Percentiles rank a stretch among this genome's conserved stretches.
Evolutionary conservation across 2,329 filamentous ascomycete species (phyloP).

Genomic region (Fusarium graminum): DNA sequence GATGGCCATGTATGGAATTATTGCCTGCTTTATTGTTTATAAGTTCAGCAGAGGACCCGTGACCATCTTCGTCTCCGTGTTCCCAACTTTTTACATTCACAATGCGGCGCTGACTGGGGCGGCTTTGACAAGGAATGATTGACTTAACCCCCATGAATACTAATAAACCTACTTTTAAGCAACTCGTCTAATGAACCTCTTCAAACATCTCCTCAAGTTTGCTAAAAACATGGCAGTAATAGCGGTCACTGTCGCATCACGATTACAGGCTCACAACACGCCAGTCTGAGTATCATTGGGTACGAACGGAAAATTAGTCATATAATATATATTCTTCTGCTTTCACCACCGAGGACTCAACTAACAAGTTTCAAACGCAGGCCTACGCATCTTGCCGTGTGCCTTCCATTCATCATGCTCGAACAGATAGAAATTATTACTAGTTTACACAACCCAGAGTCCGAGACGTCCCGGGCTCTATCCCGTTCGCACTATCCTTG

Average conservation of each 20-base stretch:
- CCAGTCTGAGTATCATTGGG: too few species aligned
- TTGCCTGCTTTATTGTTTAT: neutral
- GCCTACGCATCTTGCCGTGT: conserved; percentile 29
- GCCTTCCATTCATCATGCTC: conserved; percentile 50
- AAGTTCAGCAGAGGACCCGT: neutral
- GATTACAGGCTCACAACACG: too few species aligned
- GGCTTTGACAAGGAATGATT: neutral
- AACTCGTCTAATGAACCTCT: too few species aligned
- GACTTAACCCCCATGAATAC: neutral
- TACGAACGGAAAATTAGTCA: neutral
- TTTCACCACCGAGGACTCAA: neutral
- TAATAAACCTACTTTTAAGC: too few species aligned
- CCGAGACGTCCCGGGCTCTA: conserved; percentile 44
- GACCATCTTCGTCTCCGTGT: conserved; percentile 23
- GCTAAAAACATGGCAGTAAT: too few species aligned
- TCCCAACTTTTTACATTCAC: conserved; percentile 8
- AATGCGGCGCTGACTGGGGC: neutral
- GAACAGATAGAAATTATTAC: conserved; percentile 50
- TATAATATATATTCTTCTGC: neutral
- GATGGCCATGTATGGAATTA: neutral
- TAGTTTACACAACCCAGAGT: conserved; percentile 51
- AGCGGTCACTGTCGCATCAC: too few species aligned
- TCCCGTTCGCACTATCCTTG: conserved; percentile 41
- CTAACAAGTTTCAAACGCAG: conserved; percentile 17
- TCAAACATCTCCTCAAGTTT: too few species aligned